phyloP scores from a whole-genome alignment of 1,284 basidiomycete genomes.

The Cryptococcus maquisensis region DNA sequence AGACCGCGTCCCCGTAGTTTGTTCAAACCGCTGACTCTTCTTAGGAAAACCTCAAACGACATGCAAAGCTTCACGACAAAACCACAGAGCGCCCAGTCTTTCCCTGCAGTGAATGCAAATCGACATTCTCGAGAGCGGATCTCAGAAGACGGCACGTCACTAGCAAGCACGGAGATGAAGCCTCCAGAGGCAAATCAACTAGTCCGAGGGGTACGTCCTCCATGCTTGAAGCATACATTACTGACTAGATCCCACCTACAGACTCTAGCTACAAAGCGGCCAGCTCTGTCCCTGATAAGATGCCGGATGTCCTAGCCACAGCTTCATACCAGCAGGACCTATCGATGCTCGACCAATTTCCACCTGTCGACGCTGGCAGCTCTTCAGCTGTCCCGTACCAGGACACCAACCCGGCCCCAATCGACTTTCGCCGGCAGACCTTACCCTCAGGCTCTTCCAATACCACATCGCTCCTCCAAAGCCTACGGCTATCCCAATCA shows the following conservation, averaged over 20 bases:
- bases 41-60: constrained; percentile 1
- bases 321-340: background rate
- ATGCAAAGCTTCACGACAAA: constrained; percentile 1
- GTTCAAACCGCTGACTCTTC: background rate
- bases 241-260: background rate
- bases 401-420: background rate
- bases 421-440: background rate
- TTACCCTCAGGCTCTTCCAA: background rate
- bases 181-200: too few species aligned
- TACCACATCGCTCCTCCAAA: background rate
- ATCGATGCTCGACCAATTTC: background rate
- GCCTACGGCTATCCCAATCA: background rate
- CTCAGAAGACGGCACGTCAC: background rate
- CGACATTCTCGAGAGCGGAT: background rate
- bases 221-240: background rate
- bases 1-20: background rate
- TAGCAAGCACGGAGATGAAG: background rate
- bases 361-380: background rate
- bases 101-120: background rate
- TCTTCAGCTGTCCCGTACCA: background rate
- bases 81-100: background rate
- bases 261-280: background rate
- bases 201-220: background rate
- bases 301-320: too few species aligned
- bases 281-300: background rate